Conservation (phyloP, 306 rosid species). For the Luffa aegyptiaca region DNA sequence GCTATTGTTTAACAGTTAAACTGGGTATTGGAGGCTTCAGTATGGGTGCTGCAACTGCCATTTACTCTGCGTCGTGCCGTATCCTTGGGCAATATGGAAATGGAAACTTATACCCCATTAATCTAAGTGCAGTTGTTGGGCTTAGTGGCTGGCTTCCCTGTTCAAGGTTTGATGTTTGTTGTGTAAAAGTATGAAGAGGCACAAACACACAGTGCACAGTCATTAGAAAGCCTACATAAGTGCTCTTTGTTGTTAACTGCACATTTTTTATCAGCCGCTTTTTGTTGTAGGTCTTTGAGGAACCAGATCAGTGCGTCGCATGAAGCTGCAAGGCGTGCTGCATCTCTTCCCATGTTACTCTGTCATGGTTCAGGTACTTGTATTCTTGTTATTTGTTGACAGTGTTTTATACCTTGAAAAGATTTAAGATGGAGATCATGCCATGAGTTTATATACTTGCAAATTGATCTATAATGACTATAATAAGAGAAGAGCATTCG, state of each 20-base stretch:
- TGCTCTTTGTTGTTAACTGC: background rate
- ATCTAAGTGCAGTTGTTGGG: slow-evolving; percentile 65
- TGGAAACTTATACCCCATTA: slow-evolving; percentile 68
- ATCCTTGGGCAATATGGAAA: slow-evolving; percentile 64
- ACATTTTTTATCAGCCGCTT: slow-evolving; percentile 11
- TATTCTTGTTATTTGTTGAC: slow-evolving; percentile 1
- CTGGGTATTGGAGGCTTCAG: slow-evolving; percentile 95
- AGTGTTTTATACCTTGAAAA: background rate
- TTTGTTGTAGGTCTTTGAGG: slow-evolving; percentile 48
- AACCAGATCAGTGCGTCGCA: slow-evolving; percentile 43
- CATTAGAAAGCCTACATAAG: background rate
- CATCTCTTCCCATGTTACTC: slow-evolving; percentile 60
- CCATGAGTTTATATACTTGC: background rate
- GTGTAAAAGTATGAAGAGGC: background rate
- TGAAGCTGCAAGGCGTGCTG: slow-evolving; percentile 73
- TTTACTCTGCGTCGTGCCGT: slow-evolving; percentile 73
- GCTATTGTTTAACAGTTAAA: slow-evolving; percentile 45
- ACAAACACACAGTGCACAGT: background rate
- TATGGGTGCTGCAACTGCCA: slow-evolving; percentile 96
- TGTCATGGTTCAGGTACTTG: slow-evolving; percentile 80
- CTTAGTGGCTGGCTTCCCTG: slow-evolving; percentile 99
- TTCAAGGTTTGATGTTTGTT: slow-evolving; percentile 46
- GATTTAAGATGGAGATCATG: background rate
- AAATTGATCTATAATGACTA: background rate
- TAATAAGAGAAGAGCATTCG: too few species aligned